phyloP scores from a whole-genome alignment of 225 moss, liverwort and hornwort genomes.

The Ulota crispa region DNA sequence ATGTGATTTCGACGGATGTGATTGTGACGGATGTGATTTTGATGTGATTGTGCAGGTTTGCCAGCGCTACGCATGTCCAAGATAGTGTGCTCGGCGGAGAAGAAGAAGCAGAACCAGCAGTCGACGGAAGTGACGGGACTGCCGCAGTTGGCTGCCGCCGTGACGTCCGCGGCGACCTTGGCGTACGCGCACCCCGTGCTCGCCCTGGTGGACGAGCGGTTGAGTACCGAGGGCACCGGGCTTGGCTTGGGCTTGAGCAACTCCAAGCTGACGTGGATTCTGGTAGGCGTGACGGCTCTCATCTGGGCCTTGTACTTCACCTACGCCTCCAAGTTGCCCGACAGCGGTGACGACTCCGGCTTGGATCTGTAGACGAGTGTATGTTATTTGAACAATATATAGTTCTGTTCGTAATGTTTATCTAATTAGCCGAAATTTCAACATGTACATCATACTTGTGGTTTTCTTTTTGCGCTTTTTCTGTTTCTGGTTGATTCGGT shows the following conservation, averaged over 20 bases:
- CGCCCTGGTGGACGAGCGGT: slow-evolving; percentile 81
- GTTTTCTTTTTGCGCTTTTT: too few relatives aligned
- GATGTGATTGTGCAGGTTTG: slow-evolving; percentile 38
- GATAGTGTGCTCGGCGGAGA: slow-evolving; percentile 62
- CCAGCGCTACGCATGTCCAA: slow-evolving; percentile 56
- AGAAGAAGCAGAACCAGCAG: slow-evolving; percentile 13
- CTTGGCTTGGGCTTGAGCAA: slow-evolving; percentile 72
- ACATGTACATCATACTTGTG: slow-evolving; percentile 31
- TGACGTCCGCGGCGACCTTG: slow-evolving; percentile 74
- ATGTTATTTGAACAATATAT: neutral
- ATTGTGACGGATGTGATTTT: neutral
- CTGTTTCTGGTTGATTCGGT: too few relatives aligned
- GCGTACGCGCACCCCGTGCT: slow-evolving; percentile 81
- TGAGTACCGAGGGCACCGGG: slow-evolving; percentile 71
- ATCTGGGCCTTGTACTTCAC: slow-evolving; percentile 72
- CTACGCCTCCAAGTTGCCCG: slow-evolving; percentile 57
- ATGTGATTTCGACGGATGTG: neutral
- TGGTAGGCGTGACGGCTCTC: slow-evolving; percentile 54
- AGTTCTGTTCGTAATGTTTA: neutral
- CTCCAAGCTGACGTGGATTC: slow-evolving; percentile 61
- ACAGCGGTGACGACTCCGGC: slow-evolving; percentile 74
- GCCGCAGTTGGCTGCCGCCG: slow-evolving; percentile 61
- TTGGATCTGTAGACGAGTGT: slow-evolving; percentile 53
- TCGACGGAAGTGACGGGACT: slow-evolving; percentile 27
- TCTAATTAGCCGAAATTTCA: slow-evolving; percentile 39